Evolutionary conservation across 495 filamentous ascomycete species (phyloP).

Genomic region (Filosporella fistucella): DNA sequence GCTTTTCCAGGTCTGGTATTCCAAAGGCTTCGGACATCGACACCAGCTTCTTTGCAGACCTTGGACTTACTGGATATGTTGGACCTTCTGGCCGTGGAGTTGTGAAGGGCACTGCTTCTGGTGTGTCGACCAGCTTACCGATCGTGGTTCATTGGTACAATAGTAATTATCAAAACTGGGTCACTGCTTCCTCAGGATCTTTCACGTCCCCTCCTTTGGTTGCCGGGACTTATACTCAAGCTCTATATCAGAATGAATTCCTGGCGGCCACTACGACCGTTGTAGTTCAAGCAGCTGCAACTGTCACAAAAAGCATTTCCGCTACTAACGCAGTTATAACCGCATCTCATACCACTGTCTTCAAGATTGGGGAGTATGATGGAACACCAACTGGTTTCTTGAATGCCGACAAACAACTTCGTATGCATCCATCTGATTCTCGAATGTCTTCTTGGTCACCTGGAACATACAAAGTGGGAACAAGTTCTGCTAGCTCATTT

Average conservation of each 20-base stretch:
- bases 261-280: slow-evolving; percentile 47
- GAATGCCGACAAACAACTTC: slow-evolving; percentile 59
- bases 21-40: slow-evolving; percentile 44
- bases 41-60: slow-evolving; percentile 53
- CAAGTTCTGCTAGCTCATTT: slow-evolving; percentile 43
- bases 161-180: slow-evolving; percentile 59
- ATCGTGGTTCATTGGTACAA: slow-evolving; percentile 66
- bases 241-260: slow-evolving; percentile 61
- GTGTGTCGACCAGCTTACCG: slow-evolving; percentile 39
- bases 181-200: slow-evolving; percentile 38
- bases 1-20: slow-evolving; percentile 54
- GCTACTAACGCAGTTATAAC: slow-evolving; percentile 36
- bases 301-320: slow-evolving; percentile 48
- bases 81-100: slow-evolving; percentile 47
- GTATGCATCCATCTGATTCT: slow-evolving; percentile 62
- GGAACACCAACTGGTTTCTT: slow-evolving; percentile 60
- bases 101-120: slow-evolving; percentile 53
- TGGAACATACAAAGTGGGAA: slow-evolving; percentile 57
- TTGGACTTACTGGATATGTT: slow-evolving; percentile 55
- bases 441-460: slow-evolving; percentile 58
- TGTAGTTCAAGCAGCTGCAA: slow-evolving; percentile 48
- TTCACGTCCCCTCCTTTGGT: slow-evolving; percentile 66
- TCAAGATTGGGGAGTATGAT: slow-evolving; percentile 61
- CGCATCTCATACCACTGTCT: slow-evolving; percentile 41
- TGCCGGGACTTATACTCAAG: slow-evolving; percentile 62